Conservation (phyloP, 148 eudicot genomes). For the Rhododendron simsii region DNA sequence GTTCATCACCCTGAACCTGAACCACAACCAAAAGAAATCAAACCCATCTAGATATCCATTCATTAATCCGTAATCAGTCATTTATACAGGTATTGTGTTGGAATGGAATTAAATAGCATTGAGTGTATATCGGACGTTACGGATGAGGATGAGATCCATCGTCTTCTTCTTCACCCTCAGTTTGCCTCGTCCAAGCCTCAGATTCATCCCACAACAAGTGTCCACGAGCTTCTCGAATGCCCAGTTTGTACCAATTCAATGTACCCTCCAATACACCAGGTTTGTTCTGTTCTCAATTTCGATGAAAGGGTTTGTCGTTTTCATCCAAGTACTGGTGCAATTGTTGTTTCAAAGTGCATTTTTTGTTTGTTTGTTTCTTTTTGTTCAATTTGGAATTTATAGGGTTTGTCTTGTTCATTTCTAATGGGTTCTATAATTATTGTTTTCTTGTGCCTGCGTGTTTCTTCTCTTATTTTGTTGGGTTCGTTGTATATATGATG, state of each 20-base stretch:
- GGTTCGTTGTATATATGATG: neutral
- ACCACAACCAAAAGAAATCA: constrained; percentile 4
- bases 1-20: neutral
- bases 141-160: constrained; percentile 61
- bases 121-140: constrained; percentile 69
- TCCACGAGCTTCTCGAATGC: constrained; percentile 94
- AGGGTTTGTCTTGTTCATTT: neutral
- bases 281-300: constrained; percentile 18
- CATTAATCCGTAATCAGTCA: neutral
- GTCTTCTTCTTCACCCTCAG: constrained; percentile 28
- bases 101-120: constrained; percentile 68
- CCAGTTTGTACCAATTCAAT: constrained; percentile 95
- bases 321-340: neutral
- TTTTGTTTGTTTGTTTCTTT: neutral
- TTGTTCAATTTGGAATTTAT: neutral
- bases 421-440: neutral
- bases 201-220: constrained; percentile 62
- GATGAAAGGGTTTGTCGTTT: neutral
- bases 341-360: neutral
- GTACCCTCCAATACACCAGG: constrained; percentile 99
- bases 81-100: neutral
- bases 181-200: constrained; percentile 49
- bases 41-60: constrained; percentile 8
- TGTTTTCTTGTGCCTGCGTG: neutral
- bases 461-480: neutral